Percentiles rank a stretch among this genome's conserved stretches.
Conservation (phyloP, 2,329 filamentous ascomycete genomes). For the Sclerotinia trifoliorum region DNA sequence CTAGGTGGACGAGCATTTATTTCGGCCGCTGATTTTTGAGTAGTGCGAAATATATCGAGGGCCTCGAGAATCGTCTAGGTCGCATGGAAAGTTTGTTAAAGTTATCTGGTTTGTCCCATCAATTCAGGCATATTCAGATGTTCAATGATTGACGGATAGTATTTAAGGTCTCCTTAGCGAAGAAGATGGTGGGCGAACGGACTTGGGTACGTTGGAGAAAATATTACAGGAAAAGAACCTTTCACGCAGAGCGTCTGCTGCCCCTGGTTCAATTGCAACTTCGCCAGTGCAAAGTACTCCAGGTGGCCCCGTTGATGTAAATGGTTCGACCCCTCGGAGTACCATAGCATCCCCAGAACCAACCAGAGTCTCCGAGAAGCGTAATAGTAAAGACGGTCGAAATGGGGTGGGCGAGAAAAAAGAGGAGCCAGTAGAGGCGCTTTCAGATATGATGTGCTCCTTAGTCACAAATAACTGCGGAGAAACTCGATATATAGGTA, state of each 20-base stretch:
- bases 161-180: slow-evolving; percentile 71
- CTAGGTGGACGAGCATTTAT: not conserved
- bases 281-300: slow-evolving; percentile 47
- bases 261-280: slow-evolving; percentile 34
- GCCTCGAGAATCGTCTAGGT: slow-evolving; percentile 88
- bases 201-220: slow-evolving; percentile 85
- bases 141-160: slow-evolving; percentile 27
- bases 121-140: not conserved
- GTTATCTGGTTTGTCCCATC: slow-evolving; percentile 62
- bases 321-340: slow-evolving; percentile 45
- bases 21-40: slow-evolving; percentile 31
- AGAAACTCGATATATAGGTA: slow-evolving; percentile 94
- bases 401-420: slow-evolving; percentile 46
- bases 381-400: slow-evolving; percentile 33
- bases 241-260: slow-evolving; percentile 35
- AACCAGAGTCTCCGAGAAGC: slow-evolving; percentile 32
- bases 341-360: slow-evolving; percentile 51
- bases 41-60: slow-evolving; percentile 96
- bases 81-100: slow-evolving; percentile 91
- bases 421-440: slow-evolving; percentile 73
- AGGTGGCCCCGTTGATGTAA: slow-evolving; percentile 39
- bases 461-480: slow-evolving; percentile 92
- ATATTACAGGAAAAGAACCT: slow-evolving; percentile 58
- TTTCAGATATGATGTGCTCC: slow-evolving; percentile 99
- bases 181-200: slow-evolving; percentile 80